phyloP scores from a whole-genome alignment of 2,329 filamentous ascomycete species.

The Chalara sp. region DNA sequence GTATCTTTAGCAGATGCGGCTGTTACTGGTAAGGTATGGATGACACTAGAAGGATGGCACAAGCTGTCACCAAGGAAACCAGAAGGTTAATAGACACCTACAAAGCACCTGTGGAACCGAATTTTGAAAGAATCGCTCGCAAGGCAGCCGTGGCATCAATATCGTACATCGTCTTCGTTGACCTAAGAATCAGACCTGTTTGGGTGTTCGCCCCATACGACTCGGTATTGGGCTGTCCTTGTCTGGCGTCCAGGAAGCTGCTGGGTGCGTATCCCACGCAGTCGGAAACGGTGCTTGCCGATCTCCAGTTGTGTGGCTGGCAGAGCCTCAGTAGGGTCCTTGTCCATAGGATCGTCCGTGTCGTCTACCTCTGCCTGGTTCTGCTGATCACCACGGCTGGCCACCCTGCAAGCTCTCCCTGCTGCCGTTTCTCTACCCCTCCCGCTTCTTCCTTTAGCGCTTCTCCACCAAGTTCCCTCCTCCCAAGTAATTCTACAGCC shows the following conservation, averaged over 20 bases:
- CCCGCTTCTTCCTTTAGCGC: slow-evolving; percentile 6
- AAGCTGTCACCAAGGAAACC: too few relatives aligned
- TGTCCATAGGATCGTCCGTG: slow-evolving; percentile 7
- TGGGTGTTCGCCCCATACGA: slow-evolving; percentile 15
- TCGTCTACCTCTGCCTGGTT: slow-evolving; percentile 5
- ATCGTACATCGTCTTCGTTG: slow-evolving; percentile 16
- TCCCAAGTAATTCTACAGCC: slow-evolving; percentile 3
- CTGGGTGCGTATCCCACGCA: slow-evolving; percentile 10
- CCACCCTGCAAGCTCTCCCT: slow-evolving; percentile 3
- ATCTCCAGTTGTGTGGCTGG: slow-evolving; percentile 7
- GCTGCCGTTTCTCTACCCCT: slow-evolving; percentile 7
- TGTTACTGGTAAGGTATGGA: too few relatives aligned
- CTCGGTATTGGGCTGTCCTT: slow-evolving; percentile 13
- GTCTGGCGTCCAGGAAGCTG: slow-evolving; percentile 13
- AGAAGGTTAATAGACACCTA: too few relatives aligned
- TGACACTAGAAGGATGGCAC: too few relatives aligned
- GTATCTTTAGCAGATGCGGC: too few relatives aligned
- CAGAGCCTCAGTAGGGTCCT: slow-evolving; percentile 10
- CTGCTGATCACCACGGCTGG: slow-evolving; percentile 6
- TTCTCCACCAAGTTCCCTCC: slow-evolving; percentile 1
- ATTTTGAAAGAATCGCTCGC: slow-evolving; percentile 12
- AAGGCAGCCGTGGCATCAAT: slow-evolving; percentile 13
- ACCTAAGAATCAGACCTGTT: slow-evolving; percentile 17
- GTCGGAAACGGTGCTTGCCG: slow-evolving; percentile 8
- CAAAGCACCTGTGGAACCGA: slow-evolving; percentile 5